A percentile compares a stretch with the other conserved stretches of the same genome.
Conservation (phyloP, 805 yeast species). For the Peterozyma toletana region DNA sequence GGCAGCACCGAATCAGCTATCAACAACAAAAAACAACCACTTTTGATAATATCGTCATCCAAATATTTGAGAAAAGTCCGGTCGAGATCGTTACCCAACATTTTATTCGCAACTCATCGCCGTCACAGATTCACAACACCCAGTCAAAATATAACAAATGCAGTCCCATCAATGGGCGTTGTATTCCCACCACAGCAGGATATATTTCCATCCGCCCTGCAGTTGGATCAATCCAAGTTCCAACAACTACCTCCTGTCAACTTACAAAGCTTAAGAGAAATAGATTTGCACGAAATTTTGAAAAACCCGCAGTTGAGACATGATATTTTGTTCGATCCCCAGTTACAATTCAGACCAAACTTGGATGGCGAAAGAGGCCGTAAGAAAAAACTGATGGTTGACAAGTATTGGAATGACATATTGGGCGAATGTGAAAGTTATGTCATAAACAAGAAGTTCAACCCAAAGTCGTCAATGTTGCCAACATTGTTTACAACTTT, state of each 20-base stretch:
- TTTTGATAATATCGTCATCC: not conserved
- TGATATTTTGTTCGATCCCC: slow-evolving; percentile 88
- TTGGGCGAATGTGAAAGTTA: slow-evolving; percentile 55
- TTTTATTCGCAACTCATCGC: slow-evolving; percentile 6
- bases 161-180: slow-evolving; percentile 7
- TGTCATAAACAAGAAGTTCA: slow-evolving; percentile 17
- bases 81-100: slow-evolving; percentile 8
- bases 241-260: slow-evolving; percentile 72
- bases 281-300: slow-evolving; percentile 81
- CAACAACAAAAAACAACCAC: not conserved
- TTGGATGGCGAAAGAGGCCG: slow-evolving; percentile 87
- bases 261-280: slow-evolving; percentile 72
- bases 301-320: slow-evolving; percentile 91
- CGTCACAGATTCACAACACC: slow-evolving; percentile 2
- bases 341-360: slow-evolving; percentile 84
- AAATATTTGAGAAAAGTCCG: slow-evolving; percentile 4
- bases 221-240: not conserved
- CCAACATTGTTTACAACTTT: slow-evolving; percentile 74
- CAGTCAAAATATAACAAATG: slow-evolving; percentile 1
- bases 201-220: slow-evolving; percentile 1
- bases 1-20: not conserved
- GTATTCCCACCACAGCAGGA: slow-evolving; percentile 8
- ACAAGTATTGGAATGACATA: slow-evolving; percentile 78
- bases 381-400: slow-evolving; percentile 67
- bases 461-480: slow-evolving; percentile 31